phyloP scores from a whole-genome alignment of 2,329 filamentous ascomycete species.

The Tolypocladium endophyticum region DNA sequence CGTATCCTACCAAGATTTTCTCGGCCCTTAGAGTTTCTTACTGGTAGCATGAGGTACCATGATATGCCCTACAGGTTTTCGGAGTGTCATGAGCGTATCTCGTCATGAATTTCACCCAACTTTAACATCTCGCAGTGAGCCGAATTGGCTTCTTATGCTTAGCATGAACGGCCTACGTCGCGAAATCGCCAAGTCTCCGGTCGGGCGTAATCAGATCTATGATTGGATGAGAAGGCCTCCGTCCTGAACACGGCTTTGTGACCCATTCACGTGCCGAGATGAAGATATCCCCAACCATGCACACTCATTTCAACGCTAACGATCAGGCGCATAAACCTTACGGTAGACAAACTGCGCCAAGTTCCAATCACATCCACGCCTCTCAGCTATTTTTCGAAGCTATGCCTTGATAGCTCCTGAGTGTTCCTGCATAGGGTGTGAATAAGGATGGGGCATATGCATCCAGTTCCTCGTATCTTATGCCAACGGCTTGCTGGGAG shows the following conservation, averaged over 20 bases:
- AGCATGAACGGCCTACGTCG: too few relatives aligned
- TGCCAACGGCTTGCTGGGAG: background rate
- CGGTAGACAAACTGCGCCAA: background rate
- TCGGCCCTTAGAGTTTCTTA: too few relatives aligned
- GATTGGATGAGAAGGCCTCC: background rate
- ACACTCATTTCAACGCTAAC: background rate
- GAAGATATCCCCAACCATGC: background rate
- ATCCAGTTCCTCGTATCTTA: background rate
- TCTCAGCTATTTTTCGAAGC: background rate
- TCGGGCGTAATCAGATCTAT: background rate
- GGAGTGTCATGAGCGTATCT: too few relatives aligned
- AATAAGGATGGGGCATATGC: background rate
- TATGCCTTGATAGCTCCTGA: background rate
- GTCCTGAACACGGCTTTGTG: background rate
- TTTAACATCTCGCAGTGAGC: too few relatives aligned
- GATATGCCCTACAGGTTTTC: too few relatives aligned
- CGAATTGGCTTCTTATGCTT: too few relatives aligned
- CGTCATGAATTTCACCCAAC: too few relatives aligned
- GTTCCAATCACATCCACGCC: background rate
- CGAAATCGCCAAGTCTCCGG: background rate
- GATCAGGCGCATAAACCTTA: background rate
- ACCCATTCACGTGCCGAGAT: background rate
- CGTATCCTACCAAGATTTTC: too few relatives aligned
- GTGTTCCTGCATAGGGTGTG: background rate
- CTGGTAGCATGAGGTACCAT: too few relatives aligned